These are phyloP conservation scores for Laguncularia racemosa DNA, from an alignment of 345 rosid species.

Conservation along the genomic window DNA sequence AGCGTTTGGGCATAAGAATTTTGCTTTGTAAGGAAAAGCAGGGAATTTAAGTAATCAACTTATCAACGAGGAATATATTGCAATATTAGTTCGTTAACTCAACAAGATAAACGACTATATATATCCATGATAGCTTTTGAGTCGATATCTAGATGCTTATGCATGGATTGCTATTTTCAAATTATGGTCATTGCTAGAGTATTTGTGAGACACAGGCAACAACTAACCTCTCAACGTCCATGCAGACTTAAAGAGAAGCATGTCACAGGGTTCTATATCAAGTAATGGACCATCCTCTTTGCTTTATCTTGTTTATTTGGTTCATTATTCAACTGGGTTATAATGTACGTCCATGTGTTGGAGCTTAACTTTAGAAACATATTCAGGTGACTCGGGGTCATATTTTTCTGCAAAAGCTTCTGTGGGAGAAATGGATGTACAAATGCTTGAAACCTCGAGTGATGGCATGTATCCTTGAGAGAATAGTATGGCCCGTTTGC, in stretches of 20 bases:
- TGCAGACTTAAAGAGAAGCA: constrained; percentile 30
- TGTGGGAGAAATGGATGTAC: constrained; percentile 40
- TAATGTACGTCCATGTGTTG: too few relatives aligned
- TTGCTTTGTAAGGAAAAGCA: too few relatives aligned
- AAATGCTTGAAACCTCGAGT: constrained; percentile 55
- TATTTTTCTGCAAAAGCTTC: not conserved
- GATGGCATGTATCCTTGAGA: constrained; percentile 67
- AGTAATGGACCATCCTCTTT: constrained; percentile 15
- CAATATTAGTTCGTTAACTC: too few relatives aligned
- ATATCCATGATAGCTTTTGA: too few relatives aligned
- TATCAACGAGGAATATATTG: too few relatives aligned
- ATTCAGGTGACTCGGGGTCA: constrained; percentile 6
- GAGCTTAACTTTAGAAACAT: not conserved
- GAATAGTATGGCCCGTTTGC: not conserved
- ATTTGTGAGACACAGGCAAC: constrained; percentile 3
- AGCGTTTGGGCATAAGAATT: too few relatives aligned
- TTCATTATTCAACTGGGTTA: not conserved
- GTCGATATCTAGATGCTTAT: too few relatives aligned
- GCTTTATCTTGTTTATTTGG: not conserved
- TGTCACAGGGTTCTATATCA: constrained; percentile 26
- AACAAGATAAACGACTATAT: too few relatives aligned
- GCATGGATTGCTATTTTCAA: too few relatives aligned
- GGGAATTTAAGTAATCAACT: too few relatives aligned
- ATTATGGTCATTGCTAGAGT: constrained; percentile 1
- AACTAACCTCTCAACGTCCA: constrained; percentile 6